phyloP scores from a whole-genome alignment of 2,329 filamentous ascomycete genomes.

The Ascochyta lentis region DNA sequence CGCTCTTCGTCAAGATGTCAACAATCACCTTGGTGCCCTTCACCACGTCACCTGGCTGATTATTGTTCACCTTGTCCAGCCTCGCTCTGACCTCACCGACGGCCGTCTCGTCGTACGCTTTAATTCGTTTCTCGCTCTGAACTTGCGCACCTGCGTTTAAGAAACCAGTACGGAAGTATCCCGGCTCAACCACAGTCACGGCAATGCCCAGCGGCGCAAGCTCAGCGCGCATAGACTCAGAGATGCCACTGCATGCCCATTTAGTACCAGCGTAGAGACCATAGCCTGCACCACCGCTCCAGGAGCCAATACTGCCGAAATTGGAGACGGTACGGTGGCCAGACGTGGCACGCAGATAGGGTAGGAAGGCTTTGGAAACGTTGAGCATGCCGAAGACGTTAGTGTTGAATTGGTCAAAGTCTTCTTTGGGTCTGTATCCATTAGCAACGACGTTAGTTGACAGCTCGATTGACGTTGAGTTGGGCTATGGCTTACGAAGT shows the following conservation, averaged over 20 bases:
- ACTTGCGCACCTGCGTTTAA: slow-evolving; percentile 39
- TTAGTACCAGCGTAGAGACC: slow-evolving; percentile 58
- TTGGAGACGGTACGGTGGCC: slow-evolving; percentile 55
- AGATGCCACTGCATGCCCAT: slow-evolving; percentile 52
- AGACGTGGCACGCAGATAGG: slow-evolving; percentile 53
- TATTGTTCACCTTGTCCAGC: slow-evolving; percentile 51
- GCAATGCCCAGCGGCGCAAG: slow-evolving; percentile 54
- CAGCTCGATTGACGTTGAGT: background rate
- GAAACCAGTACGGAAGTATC: slow-evolving; percentile 60
- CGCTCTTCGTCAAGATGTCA: slow-evolving; percentile 62
- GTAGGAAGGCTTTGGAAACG: slow-evolving; percentile 57
- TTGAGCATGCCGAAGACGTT: slow-evolving; percentile 63
- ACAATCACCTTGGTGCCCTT: slow-evolving; percentile 62
- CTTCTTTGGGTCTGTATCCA: slow-evolving; percentile 49
- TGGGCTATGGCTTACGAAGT: slow-evolving; percentile 45
- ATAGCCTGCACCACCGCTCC: slow-evolving; percentile 48
- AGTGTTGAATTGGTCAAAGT: slow-evolving; percentile 55
- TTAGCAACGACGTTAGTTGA: slow-evolving; percentile 18
- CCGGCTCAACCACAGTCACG: slow-evolving; percentile 57
- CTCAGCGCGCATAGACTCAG: slow-evolving; percentile 54
- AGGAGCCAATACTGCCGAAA: slow-evolving; percentile 56
- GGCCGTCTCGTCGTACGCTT: slow-evolving; percentile 45
- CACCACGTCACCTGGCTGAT: slow-evolving; percentile 62
- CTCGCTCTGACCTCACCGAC: slow-evolving; percentile 41
- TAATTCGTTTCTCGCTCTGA: slow-evolving; percentile 22